Evolutionary conservation across 805 yeast species (phyloP), one percentile per base, ranked within the genome.

Genomic region (Sugiyamaella marilandica): DNA sequence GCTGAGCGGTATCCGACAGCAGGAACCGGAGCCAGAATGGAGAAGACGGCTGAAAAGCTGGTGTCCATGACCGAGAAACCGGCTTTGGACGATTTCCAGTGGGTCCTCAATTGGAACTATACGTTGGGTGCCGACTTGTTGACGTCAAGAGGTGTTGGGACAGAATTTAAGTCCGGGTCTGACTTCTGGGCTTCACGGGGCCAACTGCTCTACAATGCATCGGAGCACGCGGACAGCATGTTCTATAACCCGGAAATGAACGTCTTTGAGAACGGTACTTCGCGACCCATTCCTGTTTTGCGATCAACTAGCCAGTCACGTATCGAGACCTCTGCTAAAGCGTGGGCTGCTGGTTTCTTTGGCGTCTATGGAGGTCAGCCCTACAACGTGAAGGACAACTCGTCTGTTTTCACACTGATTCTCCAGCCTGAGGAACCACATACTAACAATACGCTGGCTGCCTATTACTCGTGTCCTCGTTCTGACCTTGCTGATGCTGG

Each of bases 1-100:
- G 95, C 92, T 18, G 92, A 87, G 65, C 73, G 95, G 58, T 85
- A 74, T 62, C 89, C 87, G 2, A 77, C 85, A 2, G 65, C 59
- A 1, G 68, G 72, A 16, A 70, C 74, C 2, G 69, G 64, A 26
- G 59, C 65, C 4, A 72, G 71, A 52, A 67, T 81, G 59, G 65
- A 64, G 45, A 55, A 59, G 19, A 66, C 77, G 9, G 67, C 69
- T 1, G 64, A 64, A 19, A 68, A 65, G 54, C 59, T 70, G 33
- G 45, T 51, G 29, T 51, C 55, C 31, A 63, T 65, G 64, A 55
- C 57, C 16, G 61, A 53, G 49, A 56, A 56, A 11, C 59, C 63
- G 2, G 60, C 41, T 13, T 2, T 55, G 9, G 59, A 53, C 8
- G 51, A 56, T 18, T 56, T 70, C 18, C 44, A 54, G 8, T 70